Conservation (phyloP, 2,329 filamentous ascomycete genomes). For the Fusarium palustre region DNA sequence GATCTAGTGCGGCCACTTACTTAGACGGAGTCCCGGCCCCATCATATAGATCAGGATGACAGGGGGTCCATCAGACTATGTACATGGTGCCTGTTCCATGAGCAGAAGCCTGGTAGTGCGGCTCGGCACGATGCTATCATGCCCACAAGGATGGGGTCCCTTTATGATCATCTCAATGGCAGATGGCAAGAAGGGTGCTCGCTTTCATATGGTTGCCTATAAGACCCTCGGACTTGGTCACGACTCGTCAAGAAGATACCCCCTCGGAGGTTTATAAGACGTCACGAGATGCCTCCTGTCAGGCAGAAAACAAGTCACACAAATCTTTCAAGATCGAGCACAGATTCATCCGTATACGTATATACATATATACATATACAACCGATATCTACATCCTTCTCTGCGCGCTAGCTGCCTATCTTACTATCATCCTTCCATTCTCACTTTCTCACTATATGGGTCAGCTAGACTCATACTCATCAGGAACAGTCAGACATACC, state of each 20-base stretch:
- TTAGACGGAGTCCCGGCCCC: slow-evolving; percentile 20
- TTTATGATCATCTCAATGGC: neutral
- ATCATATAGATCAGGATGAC: slow-evolving; percentile 24
- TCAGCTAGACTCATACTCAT: slow-evolving; percentile 15
- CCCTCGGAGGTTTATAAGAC: slow-evolving; percentile 32
- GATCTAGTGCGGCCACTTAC: slow-evolving; percentile 7
- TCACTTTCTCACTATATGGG: slow-evolving; percentile 15
- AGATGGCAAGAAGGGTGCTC: slow-evolving; percentile 1
- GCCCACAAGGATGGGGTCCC: slow-evolving; percentile 27
- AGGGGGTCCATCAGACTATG: slow-evolving; percentile 15
- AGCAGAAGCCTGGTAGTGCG: slow-evolving; percentile 46
- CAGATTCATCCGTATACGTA: slow-evolving; percentile 6
- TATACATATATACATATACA: slow-evolving; percentile 18
- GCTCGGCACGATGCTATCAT: slow-evolving; percentile 40
- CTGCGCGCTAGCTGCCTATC: slow-evolving; percentile 19
- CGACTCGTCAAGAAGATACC: slow-evolving; percentile 18
- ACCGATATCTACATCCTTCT: slow-evolving; percentile 1
- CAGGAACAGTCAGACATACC: slow-evolving; percentile 9
- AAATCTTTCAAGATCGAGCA: slow-evolving; percentile 3
- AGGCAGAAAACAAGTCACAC: slow-evolving; percentile 33
- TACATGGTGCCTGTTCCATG: slow-evolving; percentile 37
- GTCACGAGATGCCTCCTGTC: slow-evolving; percentile 34
- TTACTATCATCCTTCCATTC: neutral
- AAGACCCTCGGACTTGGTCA: slow-evolving; percentile 23
- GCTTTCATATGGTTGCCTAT: slow-evolving; percentile 32